phyloP scores from a whole-genome alignment of 2,329 filamentous ascomycete species.

The Colletotrichum acutatum region DNA sequence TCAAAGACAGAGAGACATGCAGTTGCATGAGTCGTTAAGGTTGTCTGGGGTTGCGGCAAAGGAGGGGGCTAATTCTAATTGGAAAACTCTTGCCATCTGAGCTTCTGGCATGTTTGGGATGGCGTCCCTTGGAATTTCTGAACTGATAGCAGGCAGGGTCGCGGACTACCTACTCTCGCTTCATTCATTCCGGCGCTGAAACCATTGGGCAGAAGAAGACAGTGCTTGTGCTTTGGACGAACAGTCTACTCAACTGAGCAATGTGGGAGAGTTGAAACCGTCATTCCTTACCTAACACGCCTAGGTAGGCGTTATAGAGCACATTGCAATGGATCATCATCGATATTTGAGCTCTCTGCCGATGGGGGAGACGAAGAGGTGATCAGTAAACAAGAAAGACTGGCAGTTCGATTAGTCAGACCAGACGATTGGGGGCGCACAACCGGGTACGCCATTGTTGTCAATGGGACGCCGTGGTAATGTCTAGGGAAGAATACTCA shows the following conservation, averaged over 20 bases:
- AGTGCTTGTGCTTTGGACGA: slow-evolving; percentile 20
- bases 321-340: neutral
- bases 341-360: neutral
- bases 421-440: slow-evolving; percentile 3
- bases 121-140: slow-evolving; percentile 5
- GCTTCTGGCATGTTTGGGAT: slow-evolving; percentile 31
- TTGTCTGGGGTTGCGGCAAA: slow-evolving; percentile 27
- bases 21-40: slow-evolving; percentile 28
- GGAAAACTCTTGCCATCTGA: slow-evolving; percentile 12
- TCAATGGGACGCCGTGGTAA: neutral
- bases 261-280: neutral
- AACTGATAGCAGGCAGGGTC: neutral
- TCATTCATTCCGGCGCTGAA: neutral
- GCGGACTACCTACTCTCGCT: neutral
- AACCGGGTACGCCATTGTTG: neutral
- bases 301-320: neutral
- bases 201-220: neutral
- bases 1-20: slow-evolving; percentile 13
- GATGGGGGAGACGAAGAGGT: neutral
- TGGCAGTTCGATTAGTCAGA: neutral
- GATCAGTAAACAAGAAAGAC: neutral
- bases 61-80: slow-evolving; percentile 1
- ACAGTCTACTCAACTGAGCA: neutral
- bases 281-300: slow-evolving; percentile 5
- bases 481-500: neutral